phyloP scores from a whole-genome alignment of 1,284 basidiomycete genomes.

The Trichosporon sp. region DNA sequence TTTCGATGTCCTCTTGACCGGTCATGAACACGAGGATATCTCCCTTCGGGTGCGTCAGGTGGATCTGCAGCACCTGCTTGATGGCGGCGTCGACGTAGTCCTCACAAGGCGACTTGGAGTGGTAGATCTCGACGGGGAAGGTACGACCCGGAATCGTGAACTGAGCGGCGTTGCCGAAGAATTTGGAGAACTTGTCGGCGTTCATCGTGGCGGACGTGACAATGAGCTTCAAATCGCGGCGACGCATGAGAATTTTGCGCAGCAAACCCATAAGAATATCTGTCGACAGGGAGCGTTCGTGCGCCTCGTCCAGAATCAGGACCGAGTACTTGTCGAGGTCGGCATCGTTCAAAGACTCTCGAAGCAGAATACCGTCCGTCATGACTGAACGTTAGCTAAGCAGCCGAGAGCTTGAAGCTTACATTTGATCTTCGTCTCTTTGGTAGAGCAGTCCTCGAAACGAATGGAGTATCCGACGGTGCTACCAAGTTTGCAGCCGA shows the following conservation, averaged over 20 bases:
- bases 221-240: constrained; percentile 90
- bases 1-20: constrained; percentile 97
- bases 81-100: constrained; percentile 98
- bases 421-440: constrained; percentile 94
- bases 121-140: constrained; percentile 95
- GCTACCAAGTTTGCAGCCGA: constrained; percentile 75
- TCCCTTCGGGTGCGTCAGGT: constrained; percentile 85
- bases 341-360: constrained; percentile 92
- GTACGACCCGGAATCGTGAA: constrained; percentile 98
- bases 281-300: constrained; percentile 91
- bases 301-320: constrained; percentile 94
- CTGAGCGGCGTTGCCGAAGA: constrained; percentile 90
- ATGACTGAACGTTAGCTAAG: constrained; percentile 61
- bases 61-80: constrained; percentile 95
- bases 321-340: constrained; percentile 92
- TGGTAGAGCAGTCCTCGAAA: constrained; percentile 92
- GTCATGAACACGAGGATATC: constrained; percentile 99
- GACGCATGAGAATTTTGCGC: constrained; percentile 81
- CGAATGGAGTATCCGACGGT: constrained; percentile 95
- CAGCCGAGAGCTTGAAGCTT: constrained; percentile 29
- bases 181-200: constrained; percentile 92
- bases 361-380: constrained; percentile 94
- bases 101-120: constrained; percentile 94
- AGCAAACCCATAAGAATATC: constrained; percentile 96
- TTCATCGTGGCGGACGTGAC: constrained; percentile 99